phyloP scores from a whole-genome alignment of 1,139 yeast species.

The Fermentozyma sake region DNA sequence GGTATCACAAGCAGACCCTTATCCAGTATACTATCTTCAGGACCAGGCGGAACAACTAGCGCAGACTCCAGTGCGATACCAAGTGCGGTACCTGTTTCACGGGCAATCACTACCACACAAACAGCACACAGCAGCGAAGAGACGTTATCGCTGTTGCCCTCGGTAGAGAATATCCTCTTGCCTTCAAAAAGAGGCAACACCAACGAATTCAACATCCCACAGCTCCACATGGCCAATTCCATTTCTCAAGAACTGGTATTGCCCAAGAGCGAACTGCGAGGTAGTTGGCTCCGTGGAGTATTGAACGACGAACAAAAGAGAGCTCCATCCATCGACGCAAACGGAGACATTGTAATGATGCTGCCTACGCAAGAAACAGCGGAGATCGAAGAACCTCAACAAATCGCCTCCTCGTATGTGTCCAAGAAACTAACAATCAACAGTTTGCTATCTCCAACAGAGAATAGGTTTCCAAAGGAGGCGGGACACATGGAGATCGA shows the following conservation, averaged over 20 bases:
- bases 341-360: conserved; percentile 1
- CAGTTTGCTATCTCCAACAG: conserved; percentile 27
- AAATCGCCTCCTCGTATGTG: no score
- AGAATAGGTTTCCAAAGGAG: conserved; percentile 1
- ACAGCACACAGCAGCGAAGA: neutral
- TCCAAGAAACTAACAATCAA: conserved; percentile 35
- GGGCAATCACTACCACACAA: conserved; percentile 3
- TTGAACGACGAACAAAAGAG: conserved; percentile 8
- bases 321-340: no score
- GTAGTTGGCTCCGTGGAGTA: conserved; percentile 12
- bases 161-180: conserved; percentile 9
- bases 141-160: conserved; percentile 6
- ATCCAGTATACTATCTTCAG: no score
- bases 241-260: no score
- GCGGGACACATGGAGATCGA: no score
- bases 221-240: no score
- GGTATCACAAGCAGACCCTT: no score
- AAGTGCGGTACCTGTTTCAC: conserved; percentile 2
- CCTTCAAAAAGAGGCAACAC: conserved; percentile 4
- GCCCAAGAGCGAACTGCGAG: no score
- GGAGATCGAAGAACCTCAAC: no score
- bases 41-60: no score
- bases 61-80: neutral
- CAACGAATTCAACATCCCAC: no score
- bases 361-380: no score